A percentile compares a stretch with the other conserved stretches of the same genome.
phyloP scores from a whole-genome alignment of 2,329 filamentous ascomycete species.

The Fonsecaea multimorphosa region DNA sequence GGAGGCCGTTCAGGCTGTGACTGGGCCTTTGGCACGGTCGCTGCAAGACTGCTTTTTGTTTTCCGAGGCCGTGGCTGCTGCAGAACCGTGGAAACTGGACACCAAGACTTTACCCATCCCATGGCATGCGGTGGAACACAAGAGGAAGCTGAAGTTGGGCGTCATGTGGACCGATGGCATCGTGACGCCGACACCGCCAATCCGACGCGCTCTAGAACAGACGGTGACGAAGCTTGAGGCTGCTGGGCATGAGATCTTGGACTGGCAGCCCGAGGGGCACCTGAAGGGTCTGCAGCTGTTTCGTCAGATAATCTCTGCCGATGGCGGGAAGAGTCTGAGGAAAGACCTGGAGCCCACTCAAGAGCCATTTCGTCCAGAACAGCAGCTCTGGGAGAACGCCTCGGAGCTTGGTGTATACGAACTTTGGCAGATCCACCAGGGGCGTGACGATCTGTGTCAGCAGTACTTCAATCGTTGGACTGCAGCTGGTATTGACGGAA shows the following conservation, averaged over 20 bases:
- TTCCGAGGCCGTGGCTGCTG: slow-evolving; percentile 47
- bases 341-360: background rate
- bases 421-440: background rate
- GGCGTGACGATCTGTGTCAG: background rate
- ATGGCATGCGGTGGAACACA: slow-evolving; percentile 57
- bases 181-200: slow-evolving; percentile 61
- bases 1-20: slow-evolving; percentile 51
- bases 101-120: slow-evolving; percentile 60
- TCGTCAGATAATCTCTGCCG: background rate
- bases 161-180: slow-evolving; percentile 60
- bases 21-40: slow-evolving; percentile 62
- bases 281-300: slow-evolving; percentile 40
- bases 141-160: slow-evolving; percentile 55
- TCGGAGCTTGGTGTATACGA: background rate
- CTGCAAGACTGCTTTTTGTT: slow-evolving; percentile 55
- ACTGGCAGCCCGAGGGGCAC: slow-evolving; percentile 43
- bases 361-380: background rate
- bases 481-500: background rate
- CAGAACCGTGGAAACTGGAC: slow-evolving; percentile 61
- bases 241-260: slow-evolving; percentile 53
- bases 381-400: background rate
- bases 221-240: slow-evolving; percentile 35
- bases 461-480: background rate
- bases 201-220: slow-evolving; percentile 53
- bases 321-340: background rate